Conservation (phyloP, 257 asterid species). For the Fraxinus anomala region DNA sequence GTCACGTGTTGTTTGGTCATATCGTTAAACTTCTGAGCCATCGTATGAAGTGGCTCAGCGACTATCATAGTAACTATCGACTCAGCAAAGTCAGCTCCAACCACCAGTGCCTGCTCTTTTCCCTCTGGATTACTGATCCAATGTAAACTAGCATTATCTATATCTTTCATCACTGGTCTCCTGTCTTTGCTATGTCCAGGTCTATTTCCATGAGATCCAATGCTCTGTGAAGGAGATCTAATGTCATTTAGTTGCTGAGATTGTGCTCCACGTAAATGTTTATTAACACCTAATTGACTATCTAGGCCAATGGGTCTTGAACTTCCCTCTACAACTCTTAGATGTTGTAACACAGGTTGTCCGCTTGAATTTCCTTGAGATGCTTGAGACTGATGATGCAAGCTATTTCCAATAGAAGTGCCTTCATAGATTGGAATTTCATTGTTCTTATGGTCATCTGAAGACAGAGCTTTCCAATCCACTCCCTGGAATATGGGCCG, state of each 20-base stretch:
- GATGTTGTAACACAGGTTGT: conserved; percentile 47
- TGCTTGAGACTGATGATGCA: conserved; percentile 53
- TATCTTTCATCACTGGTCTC: conserved; percentile 46
- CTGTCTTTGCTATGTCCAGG: conserved; percentile 50
- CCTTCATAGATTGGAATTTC: conserved; percentile 57
- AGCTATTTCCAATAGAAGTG: conserved; percentile 51
- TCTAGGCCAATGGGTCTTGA: conserved; percentile 59
- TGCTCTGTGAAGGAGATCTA: conserved; percentile 33
- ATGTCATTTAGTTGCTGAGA: background rate
- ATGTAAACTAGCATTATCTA: conserved; percentile 47
- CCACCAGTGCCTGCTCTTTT: conserved; percentile 49
- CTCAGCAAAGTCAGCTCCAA: conserved; percentile 74
- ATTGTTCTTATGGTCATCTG: conserved; percentile 61
- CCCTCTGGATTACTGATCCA: conserved; percentile 49
- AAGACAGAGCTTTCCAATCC: conserved; percentile 90
- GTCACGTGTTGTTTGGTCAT: conserved; percentile 54
- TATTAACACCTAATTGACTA: conserved; percentile 58
- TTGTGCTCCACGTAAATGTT: conserved; percentile 43
- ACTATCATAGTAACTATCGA: conserved; percentile 72
- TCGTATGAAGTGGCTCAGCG: conserved; percentile 71
- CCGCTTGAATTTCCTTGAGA: conserved; percentile 63
- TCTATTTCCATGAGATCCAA: conserved; percentile 66
- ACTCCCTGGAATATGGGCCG: conserved; percentile 94
- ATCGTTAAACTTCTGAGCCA: conserved; percentile 61
- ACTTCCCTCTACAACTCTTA: conserved; percentile 53